Conservation (phyloP, 1,284 basidiomycete species). For the Pseudozyma sp. region DNA sequence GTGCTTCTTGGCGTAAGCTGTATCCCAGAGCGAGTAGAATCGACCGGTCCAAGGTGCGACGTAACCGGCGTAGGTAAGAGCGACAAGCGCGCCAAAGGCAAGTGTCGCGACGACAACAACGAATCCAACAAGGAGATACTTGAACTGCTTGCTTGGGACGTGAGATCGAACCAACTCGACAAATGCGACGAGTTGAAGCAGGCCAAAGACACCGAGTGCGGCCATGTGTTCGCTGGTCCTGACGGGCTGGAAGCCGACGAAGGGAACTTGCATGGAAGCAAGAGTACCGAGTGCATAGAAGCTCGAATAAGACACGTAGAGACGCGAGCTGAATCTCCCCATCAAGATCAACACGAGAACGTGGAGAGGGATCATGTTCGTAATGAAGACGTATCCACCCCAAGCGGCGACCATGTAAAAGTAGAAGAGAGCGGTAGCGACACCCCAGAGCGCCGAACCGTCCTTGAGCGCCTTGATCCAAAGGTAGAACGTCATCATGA, state of each 20-base stretch:
- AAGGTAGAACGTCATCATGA: slow-evolving; percentile 97
- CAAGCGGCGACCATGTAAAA: slow-evolving; percentile 99
- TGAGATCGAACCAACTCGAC: slow-evolving; percentile 88
- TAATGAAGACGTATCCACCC: slow-evolving; percentile 99
- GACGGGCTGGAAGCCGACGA: slow-evolving; percentile 99
- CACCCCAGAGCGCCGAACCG: slow-evolving; percentile 91
- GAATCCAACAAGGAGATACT: slow-evolving; percentile 74
- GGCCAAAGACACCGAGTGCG: slow-evolving; percentile 93
- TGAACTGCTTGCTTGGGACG: slow-evolving; percentile 93
- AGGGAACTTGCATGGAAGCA: slow-evolving; percentile 98
- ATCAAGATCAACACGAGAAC: slow-evolving; percentile 91
- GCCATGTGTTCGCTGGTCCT: slow-evolving; percentile 99
- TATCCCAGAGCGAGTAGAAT: slow-evolving; percentile 99
- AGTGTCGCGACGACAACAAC: slow-evolving; percentile 80
- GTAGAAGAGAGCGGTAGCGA: slow-evolving; percentile 92
- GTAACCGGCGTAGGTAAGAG: slow-evolving; percentile 90
- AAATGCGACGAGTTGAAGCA: slow-evolving; percentile 96
- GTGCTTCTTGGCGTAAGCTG: slow-evolving; percentile 95
- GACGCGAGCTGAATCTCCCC: slow-evolving; percentile 92
- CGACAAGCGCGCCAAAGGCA: slow-evolving; percentile 70
- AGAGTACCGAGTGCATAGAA: slow-evolving; percentile 99
- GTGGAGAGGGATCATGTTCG: slow-evolving; percentile 99
- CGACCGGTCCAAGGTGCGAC: slow-evolving; percentile 99
- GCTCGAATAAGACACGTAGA: slow-evolving; percentile 94
- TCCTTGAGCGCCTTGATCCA: slow-evolving; percentile 98